These are phyloP conservation scores for Ophiostoma ulmi DNA, from an alignment of 2,329 filamentous ascomycete genomes.

Conservation along the genomic window DNA sequence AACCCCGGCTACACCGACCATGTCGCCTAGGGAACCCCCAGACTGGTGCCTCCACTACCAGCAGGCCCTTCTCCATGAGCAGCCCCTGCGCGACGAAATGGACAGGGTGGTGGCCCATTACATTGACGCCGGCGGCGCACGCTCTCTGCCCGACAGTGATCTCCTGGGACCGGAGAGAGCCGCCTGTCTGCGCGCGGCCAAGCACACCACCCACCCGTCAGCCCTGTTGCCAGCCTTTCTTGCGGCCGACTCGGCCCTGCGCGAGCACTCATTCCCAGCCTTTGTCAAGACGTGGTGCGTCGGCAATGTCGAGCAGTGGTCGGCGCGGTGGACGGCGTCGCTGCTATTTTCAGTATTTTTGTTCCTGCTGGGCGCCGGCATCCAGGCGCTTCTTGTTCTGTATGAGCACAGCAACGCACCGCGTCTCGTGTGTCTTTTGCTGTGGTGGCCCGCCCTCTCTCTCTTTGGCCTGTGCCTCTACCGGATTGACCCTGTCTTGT, in stretches of 20 bases:
- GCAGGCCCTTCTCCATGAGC: constrained; percentile 12
- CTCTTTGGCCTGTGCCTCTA: constrained; percentile 36
- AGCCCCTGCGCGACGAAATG: constrained; percentile 41
- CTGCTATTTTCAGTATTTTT: constrained; percentile 28
- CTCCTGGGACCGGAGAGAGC: constrained; percentile 38
- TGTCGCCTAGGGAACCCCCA: background rate
- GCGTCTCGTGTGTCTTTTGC: constrained; percentile 32
- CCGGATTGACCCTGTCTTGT: constrained; percentile 37
- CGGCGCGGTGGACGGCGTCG: background rate
- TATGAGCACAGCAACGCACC: constrained; percentile 18
- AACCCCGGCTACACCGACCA: background rate
- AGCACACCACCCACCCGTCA: constrained; percentile 43
- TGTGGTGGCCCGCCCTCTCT: constrained; percentile 37
- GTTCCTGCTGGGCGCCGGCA: constrained; percentile 30
- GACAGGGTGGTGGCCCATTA: constrained; percentile 38
- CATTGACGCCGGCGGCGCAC: constrained; percentile 33
- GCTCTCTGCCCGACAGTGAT: constrained; percentile 33
- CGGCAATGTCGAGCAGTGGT: constrained; percentile 32
- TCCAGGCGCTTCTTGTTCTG: constrained; percentile 30
- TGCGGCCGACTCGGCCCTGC: constrained; percentile 37
- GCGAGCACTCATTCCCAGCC: constrained; percentile 37
- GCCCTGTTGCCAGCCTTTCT: constrained; percentile 39
- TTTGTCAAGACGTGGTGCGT: constrained; percentile 38
- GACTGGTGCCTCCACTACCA: constrained; percentile 25
- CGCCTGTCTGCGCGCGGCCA: constrained; percentile 38